Evolutionary conservation across 2,329 filamentous ascomycete genomes (phyloP).

Genomic region (Chalaropsis thielavioides): DNA sequence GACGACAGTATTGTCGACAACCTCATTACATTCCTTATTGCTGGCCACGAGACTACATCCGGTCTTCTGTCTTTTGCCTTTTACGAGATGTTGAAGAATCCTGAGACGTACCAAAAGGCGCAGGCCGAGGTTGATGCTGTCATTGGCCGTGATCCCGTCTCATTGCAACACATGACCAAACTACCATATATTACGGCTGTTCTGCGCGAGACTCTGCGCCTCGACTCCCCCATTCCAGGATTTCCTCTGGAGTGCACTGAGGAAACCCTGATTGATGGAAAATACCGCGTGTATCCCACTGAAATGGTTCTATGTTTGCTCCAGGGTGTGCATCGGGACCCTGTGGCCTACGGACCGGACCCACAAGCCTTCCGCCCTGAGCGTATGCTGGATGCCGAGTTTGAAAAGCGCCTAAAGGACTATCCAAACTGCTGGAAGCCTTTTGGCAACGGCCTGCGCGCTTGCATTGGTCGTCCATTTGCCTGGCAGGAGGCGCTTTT

Average conservation of each 20-base stretch:
- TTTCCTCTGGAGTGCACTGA: slow-evolving; percentile 41
- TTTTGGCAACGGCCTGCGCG: slow-evolving; percentile 57
- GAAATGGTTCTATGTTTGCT: slow-evolving; percentile 38
- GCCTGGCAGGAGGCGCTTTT: slow-evolving; percentile 60
- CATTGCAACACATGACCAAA: slow-evolving; percentile 45
- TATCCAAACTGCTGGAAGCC: slow-evolving; percentile 54
- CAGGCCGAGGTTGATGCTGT: slow-evolving; percentile 55
- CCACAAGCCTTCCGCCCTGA: slow-evolving; percentile 54
- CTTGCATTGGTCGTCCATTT: slow-evolving; percentile 58
- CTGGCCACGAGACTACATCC: slow-evolving; percentile 58
- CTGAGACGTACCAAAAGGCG: slow-evolving; percentile 42
- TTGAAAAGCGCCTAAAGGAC: slow-evolving; percentile 44
- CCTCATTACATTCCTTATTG: slow-evolving; percentile 58
- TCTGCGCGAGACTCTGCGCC: slow-evolving; percentile 50
- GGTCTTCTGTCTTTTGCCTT: slow-evolving; percentile 52
- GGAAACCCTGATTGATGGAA: slow-evolving; percentile 42
- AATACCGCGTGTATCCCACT: slow-evolving; percentile 42
- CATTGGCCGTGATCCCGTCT: slow-evolving; percentile 42
- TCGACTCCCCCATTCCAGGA: slow-evolving; percentile 29
- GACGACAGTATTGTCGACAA: slow-evolving; percentile 53
- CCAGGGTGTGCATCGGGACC: slow-evolving; percentile 44
- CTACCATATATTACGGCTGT: slow-evolving; percentile 52
- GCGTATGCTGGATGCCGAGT: slow-evolving; percentile 55
- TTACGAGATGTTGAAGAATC: slow-evolving; percentile 50
- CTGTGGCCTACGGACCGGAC: slow-evolving; percentile 48